Base-by-base conservation (phyloP, 164 flowering plant genomes). In the Protea cynaroides region DNA sequence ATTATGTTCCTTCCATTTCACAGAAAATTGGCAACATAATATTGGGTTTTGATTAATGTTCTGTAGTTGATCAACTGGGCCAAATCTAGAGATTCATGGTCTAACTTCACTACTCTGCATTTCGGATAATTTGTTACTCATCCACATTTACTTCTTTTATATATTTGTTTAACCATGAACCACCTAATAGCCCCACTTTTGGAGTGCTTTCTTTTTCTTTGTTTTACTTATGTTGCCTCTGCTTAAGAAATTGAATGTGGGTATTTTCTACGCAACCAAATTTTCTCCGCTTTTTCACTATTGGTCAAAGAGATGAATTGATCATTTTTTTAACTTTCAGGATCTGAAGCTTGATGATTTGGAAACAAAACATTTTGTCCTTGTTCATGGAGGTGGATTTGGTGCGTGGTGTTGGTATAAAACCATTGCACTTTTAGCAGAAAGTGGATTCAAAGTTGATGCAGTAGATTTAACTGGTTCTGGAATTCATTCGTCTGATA, bases 361-460 rank as follows among this genome's bases (percentile, higher is more conserved):
- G 56, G 97, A 89, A 77, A 87, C 84, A 54, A 73, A 69, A 58
- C 92, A 85, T 78, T 84, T 90, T 72, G 85, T 93, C 65, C 97
- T 93, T 62, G 92, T 93, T 24, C 98, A 93, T 83, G 98, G 98
- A 63, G 98, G 98, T 72, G 97, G 98, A n/a, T 93, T 87, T 83
- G 98, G 98, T 56, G 98, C 98, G 68, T 93, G 98, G 98, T 93
- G 98, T 78, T 93, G 98, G 98, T 93, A 93, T 69, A 93, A 90
- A 80, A 86, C 91, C 49, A 93, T 93, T 57, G 82, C 98, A 24
- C 89, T 87, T 64, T 78, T 93, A 21, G 92, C 86, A 75, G 97
- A 90, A 70, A 81, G 71, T 58, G 97, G 97, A 71, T 93, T 78
- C 64, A 84, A 75, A 78, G 97, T 87, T 61, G 83, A 91, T 69